Base-by-base conservation (phyloP, 257 asterid species). In the Fraxinus americana region DNA sequence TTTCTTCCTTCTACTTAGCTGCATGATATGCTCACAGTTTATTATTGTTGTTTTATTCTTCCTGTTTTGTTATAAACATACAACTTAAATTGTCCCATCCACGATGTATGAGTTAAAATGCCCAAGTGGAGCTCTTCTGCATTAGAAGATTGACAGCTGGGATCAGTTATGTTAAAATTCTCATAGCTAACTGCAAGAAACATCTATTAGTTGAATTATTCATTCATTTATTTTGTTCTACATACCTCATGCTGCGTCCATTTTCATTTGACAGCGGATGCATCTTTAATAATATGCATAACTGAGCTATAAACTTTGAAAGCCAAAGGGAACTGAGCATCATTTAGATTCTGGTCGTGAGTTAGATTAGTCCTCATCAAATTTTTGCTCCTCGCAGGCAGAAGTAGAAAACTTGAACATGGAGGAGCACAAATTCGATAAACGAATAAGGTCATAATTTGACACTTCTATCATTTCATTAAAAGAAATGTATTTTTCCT, bases 371-470 rank as follows among this genome's bases (percentile, higher is more conserved):
- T 76, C 25, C 78, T 75, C 65, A 74, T 66, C 10, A 70, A 38
- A 36, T 83, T 67, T 80, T 81, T 87, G 71, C 70, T 73, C 85
- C 41, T 81, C 75, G 81, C 93, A 91, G 97, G 93, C 87, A 83
- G 93, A 85, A 71, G 85, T 88, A 39, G 88, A 83, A 70, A 87
- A 83, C 73, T 83, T 91, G 81, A 83, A 82, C 69, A 45, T 79
- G 70, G 90, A 91, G 80, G 94, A 91, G 73, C 85, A 29, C 70
- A 80, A 74, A 73, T 76, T 91, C 57, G 94, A 91, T 57, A 88
- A 86, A 35, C 86, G 74, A 81, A 91, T 89, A 84, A 87, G 91
- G 96, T 91, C 73, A 67, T 50, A 74, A 75, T 25, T 74, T 73
- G 61, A 6, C 50, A 27, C 75, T 65, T 19, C 30, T 50, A 36